Conservation (phyloP, 176 grass and related monocot genomes). For the Panicum miliaceum region DNA sequence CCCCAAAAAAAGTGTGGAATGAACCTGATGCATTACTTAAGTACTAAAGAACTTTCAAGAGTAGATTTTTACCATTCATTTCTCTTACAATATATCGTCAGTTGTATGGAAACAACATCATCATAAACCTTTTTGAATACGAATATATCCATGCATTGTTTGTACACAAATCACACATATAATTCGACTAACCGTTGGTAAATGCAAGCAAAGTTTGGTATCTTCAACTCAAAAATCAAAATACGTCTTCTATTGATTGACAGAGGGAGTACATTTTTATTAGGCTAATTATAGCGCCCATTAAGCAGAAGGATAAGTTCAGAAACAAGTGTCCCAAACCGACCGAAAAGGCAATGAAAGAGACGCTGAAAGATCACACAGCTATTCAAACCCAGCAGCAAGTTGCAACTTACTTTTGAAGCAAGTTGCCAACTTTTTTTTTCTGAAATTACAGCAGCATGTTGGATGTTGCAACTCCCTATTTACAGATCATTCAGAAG, state of each 20-base stretch:
- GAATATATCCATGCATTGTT: background rate
- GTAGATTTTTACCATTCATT: background rate
- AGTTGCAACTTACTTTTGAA: constrained; percentile 7
- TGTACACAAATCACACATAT: background rate
- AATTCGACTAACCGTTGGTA: background rate
- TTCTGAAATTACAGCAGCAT: background rate
- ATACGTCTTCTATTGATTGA: background rate
- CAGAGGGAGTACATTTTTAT: background rate
- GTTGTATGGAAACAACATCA: background rate
- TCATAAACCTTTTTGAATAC: background rate
- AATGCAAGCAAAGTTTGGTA: background rate
- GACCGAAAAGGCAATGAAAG: constrained; percentile 6
- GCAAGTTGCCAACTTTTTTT: background rate
- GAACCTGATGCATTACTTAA: background rate
- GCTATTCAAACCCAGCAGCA: background rate
- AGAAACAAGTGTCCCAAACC: constrained; percentile 3
- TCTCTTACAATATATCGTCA: background rate
- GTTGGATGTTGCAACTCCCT: background rate
- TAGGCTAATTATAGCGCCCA: background rate
- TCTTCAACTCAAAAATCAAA: background rate
- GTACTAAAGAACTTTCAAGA: background rate
- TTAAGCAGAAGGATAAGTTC: constrained; percentile 1
- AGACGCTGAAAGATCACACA: background rate
- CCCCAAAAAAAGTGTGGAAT: background rate
- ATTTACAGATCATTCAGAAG: constrained; percentile 6